Evolutionary conservation across 164 flowering plant species (phyloP), one percentile per base, ranked within the genome.

Genomic region (Aristolochia fimbriata): DNA sequence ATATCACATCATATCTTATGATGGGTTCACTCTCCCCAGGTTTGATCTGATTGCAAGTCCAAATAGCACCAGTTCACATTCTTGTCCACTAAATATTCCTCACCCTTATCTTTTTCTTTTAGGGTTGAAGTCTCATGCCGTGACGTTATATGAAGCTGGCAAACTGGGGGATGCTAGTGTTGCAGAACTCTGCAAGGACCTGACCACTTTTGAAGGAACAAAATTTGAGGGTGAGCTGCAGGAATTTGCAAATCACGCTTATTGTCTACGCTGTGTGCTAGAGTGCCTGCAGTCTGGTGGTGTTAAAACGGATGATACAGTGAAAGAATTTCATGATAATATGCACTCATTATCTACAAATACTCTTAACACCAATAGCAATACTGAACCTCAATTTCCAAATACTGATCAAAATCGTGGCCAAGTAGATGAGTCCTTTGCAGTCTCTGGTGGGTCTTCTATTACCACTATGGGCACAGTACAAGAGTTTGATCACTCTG

Each of bases 11-110:
- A 17, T 93, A 90, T 80, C 92, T 93, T 57, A 93, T 93, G 99
- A 93, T 93, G 99, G 99, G 99, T 9, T 93, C 99, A 70, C 90
- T 93, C 77, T 93, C 99, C 74, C 99, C 97, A 79, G 99, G 99
- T 92, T 56, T 66, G 68, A 37, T 74, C 21, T 41, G 51, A 30
- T 57, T 27, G 23, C 13, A 56, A 16, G 13, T 30, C 45, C 9
- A 37, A 37, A 31, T 56, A 30, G 46, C 22, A 15, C n/a, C 15
- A 16, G 31, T 30, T 23, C 20, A 43, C 19, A 58, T 21, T 27
- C 43, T 55, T 48, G 27, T 51, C 33, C 16, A 41, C 56, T 56
- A 56, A 56, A 15, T 15, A 31, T 24, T 56, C 20, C 21, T 27
- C 4, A 30, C 15, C 31, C 15, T n/a, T 60, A 52, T 15, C 27